Evolutionary conservation across 441 rosid species (phyloP), one percentile per base, ranked within the genome.

Genomic region (Cnidoscolus chayamansa): DNA sequence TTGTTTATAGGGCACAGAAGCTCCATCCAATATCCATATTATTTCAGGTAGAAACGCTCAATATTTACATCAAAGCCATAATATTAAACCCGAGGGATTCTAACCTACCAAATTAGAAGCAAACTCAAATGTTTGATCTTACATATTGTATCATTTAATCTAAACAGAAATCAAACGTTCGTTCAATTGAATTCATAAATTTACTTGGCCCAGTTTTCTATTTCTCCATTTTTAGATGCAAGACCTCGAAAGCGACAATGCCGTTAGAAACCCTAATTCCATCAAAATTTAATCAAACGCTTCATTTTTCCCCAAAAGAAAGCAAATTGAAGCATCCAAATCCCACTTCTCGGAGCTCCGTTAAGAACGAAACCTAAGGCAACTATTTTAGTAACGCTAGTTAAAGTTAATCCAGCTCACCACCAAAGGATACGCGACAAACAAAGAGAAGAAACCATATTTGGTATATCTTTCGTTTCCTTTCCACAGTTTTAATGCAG

Each of bases 401-500:
- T 12, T 13, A 59, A 58, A 7, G 50, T 7, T 20, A 64, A 11
- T n/a, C 51, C 7, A 43, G 47, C 49, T 12, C 31, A 35, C 53
- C 31, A 70, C 74, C 50, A 70, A 72, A 74, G 73, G 73, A 68
- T 69, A 65, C 2, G 51, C 55, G 67, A 69, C 13, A 32, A 7
- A 7, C 31, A 12, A 53, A 53, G 13, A 53, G 16, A 54, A 73
- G 4, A 65, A 45, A 45, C 61, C 62, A n/a, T 65, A 67, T 17
- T 66, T 60, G 40, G 20, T 43, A 63, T 64, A 64, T 49, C 35
- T 9, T 67, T 16, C 66, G 17, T 60, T 35, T 66, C 30, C 25
- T 73, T 35, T 19, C 74, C 60, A 9, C 12, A 45, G 58, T 47
- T 73, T 53, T 60, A 25, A 25, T 25, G 25, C 25, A 25, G 25